Evolutionary conservation across 2,329 filamentous ascomycete species (phyloP), one percentile per base, ranked within the genome.

Genomic region (Pseudopithomyces maydicus): DNA sequence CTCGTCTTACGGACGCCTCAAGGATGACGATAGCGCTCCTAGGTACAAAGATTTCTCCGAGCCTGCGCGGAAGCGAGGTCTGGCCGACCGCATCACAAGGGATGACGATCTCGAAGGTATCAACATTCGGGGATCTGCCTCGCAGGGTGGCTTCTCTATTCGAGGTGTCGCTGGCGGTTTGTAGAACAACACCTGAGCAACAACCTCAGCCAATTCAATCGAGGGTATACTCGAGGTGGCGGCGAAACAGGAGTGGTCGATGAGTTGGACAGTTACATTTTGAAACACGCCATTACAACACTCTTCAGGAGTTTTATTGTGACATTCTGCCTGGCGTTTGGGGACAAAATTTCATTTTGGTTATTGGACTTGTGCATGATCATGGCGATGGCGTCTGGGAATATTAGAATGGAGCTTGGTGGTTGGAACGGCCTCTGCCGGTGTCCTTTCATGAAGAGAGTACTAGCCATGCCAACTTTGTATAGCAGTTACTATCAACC

Each of bases 101-200:
- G 53, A 58, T 29, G 61, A 66, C 38, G 59, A 47, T 11, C 58
- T 44, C 15, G 66, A 71, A 32, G 71, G 68, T 7, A 71, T 74
- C 58, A 74, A 71, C 32, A 74, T 74, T 36, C 68, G 71, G 3
- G 72, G 73, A 8, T 59, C 68, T 8, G 69, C 67, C 41, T 56
- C 57, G 23, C 63, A 61, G 48, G 59, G 51, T 32, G 38, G 51
- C 45, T 57, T 76, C 54, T 68, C 66, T 29, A 75, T 76, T 23
- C 62, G 69, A 7, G 73, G 73, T 38, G 67, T 72, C 3, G 73
- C 73, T 12, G 70, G 67, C n/a, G 67, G 70, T 32, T 61, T 64
- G 19, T 74, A 69, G 60, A 14, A 46, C 17, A 15, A 22, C 32
- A 47, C 29, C 29, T 23, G 2, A 38, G 3, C 32, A 15, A n/a